Evolutionary conservation across 768 basidiomycete species (phyloP), one percentile per base, ranked within the genome.

Genomic region (Steccherinum ochraceum): DNA sequence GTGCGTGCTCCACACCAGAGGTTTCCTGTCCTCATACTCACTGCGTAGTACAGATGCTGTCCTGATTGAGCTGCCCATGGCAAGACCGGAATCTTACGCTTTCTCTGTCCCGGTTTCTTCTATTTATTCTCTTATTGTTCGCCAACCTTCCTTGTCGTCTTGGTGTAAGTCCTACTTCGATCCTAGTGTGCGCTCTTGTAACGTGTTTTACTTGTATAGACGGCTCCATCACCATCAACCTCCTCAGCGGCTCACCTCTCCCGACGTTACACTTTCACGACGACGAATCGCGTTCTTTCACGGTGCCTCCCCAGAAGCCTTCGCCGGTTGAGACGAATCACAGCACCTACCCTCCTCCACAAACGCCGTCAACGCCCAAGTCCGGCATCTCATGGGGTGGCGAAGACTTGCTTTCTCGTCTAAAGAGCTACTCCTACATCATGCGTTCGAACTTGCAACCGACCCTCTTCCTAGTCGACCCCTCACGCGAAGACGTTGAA

Each of bases 251-350:
- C 24, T 81, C 86, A 46, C 89, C 93, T 1, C 76, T 96, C 0
- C 91, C 93, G 0, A 91, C 89, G 0, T 78, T 99, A 2, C 83
- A 93, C 67, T 98, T 98, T 67, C 96, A 98, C 66, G 96, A 98
- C 63, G 94, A 98, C 59, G 94, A 97, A 66, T 94, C 93, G 0
- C 80, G 80, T 25, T 93, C 93, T 3, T 81, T 83, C 63, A 79
- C 79, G 2, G 66, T 80, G 48, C 35, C 35, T 39, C 30, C 30
- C 30, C 61, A 66, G 11, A 62, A 63, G 35, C 71, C 79, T 62
- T 56, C 81, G 52, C 60, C 72, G 24, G 55, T 66, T 58, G 56
- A 59, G 57, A 48, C 56, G 53, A 52, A 56, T 49, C 52, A 66
- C 56, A 61, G 51, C 18, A 71, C 81, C 12, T 89, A 88, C 58